A percentile compares a stretch with the other conserved stretches of the same genome.
Conservation (phyloP, 768 basidiomycete genomes). For the Boletus rubescentipes region DNA sequence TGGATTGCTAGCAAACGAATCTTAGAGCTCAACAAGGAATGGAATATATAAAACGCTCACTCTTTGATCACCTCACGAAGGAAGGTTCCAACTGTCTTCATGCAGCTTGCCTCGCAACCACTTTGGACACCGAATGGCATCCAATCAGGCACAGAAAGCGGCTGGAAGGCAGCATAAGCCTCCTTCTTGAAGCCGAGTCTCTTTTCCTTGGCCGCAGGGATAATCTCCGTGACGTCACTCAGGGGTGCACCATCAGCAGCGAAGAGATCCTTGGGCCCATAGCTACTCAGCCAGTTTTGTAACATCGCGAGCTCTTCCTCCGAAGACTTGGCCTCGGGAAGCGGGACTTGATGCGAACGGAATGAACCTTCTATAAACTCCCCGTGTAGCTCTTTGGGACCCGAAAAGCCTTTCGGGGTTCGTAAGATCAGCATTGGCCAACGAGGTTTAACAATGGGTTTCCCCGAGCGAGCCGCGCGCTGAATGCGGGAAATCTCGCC, state of each 20-base stretch:
- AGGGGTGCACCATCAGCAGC: slow-evolving; percentile 51
- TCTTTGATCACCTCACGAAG: slow-evolving; percentile 54
- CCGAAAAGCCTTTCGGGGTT: slow-evolving; percentile 80
- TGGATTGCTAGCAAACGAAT: slow-evolving; percentile 55
- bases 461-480: slow-evolving; percentile 68
- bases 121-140: slow-evolving; percentile 47
- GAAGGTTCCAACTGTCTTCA: slow-evolving; percentile 65
- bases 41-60: slow-evolving; percentile 34
- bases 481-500: slow-evolving; percentile 77
- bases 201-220: slow-evolving; percentile 55
- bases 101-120: slow-evolving; percentile 67
- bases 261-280: slow-evolving; percentile 69
- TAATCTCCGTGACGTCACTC: slow-evolving; percentile 53
- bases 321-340: slow-evolving; percentile 67
- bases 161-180: slow-evolving; percentile 58
- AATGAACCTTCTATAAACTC: slow-evolving; percentile 80
- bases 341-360: slow-evolving; percentile 86
- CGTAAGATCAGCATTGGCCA: slow-evolving; percentile 88
- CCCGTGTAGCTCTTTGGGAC: slow-evolving; percentile 65
- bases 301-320: slow-evolving; percentile 61
- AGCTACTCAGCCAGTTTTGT: slow-evolving; percentile 72
- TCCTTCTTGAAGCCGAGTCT: slow-evolving; percentile 72
- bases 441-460: slow-evolving; percentile 82
- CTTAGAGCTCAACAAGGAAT: neutral
- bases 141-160: slow-evolving; percentile 71